Base-by-base conservation (phyloP, 495 filamentous ascomycete species). In the Ramalina peruviana region DNA sequence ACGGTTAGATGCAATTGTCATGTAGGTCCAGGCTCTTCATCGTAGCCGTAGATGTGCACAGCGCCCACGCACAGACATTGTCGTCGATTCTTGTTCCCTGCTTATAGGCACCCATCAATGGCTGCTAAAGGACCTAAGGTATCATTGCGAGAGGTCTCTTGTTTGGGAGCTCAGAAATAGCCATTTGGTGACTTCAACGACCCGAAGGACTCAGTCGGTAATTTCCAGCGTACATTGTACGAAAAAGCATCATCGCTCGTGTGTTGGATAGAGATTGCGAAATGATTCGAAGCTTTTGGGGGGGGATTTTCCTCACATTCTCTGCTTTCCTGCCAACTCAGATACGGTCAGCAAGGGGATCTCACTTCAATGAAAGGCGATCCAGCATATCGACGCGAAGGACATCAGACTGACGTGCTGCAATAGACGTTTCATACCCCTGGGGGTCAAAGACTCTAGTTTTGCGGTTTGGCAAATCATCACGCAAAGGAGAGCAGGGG, bases 371-470 rank as follows among this genome's bases (percentile, higher is more conserved):
- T 33, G 7, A 11, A 33, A 33, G 30, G 3, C 5, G 30, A 10
- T 33, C 7, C 30, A 33, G 30, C 12, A 13, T 2, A 11, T 11
- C 9, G 7, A 33, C 30, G 12, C 12, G 12, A 11, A 33, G 15
- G 16, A 46, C 61, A 75, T 97, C 90, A 97, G 90, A 88, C 90
- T 97, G 90, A 97, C 90, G 90, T 97, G 83, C 12, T 81, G 82
- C 86, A 87, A 82, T 79, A 71, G 61, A 67, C 83, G 82, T 90
- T 95, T 90, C 92, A 94, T 87, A 79, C 83, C 83, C 72, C 72
- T 61, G 50, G 64, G 74, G 86, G 85, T 97, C 90, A 97, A 96
- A 97, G 90, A 97, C 90, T 97, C 90, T 97, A 97, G 90, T 97
- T 97, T 69, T 89, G 86, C 79, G 82, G 88, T 90, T 84, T 76